Percentiles rank a stretch among this genome's conserved stretches.
Conservation (phyloP, 768 basidiomycete species). For the Kwoniella sp. region DNA sequence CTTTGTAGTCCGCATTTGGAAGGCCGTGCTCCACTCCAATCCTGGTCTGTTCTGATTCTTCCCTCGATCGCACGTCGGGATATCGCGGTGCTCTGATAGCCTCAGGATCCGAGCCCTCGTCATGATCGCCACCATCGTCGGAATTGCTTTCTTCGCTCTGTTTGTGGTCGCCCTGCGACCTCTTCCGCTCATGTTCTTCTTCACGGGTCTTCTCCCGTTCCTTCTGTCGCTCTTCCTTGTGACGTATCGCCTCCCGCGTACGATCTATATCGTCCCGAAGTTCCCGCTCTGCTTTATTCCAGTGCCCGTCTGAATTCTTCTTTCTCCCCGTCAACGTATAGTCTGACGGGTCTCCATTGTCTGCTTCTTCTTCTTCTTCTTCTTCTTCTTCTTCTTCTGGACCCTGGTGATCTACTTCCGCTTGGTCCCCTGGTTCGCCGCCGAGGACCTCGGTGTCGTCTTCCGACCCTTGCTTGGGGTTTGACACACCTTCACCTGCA, state of each 20-base stretch:
- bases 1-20: too few species aligned
- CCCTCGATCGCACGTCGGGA: not conserved
- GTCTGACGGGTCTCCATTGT: not conserved
- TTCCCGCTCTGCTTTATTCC: constrained; percentile 1
- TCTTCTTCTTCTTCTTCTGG: not conserved
- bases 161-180: not conserved
- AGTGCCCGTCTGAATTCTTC: not conserved
- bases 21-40: not conserved
- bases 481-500: not conserved
- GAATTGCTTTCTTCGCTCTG: not conserved
- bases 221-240: constrained; percentile 9
- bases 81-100: not conserved
- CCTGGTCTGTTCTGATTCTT: constrained; percentile 15
- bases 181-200: not conserved
- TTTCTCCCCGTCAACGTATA: constrained; percentile 8
- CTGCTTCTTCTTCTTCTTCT: not conserved
- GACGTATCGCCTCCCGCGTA: not conserved
- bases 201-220: constrained; percentile 9
- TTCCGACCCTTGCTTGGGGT: not conserved
- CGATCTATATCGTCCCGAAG: constrained; percentile 1
- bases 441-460: not conserved
- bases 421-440: too few species aligned
- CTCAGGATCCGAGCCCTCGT: not conserved
- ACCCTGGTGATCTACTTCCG: too few species aligned
- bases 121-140: not conserved